Evolutionary conservation across 805 yeast genomes (phyloP), one percentile per base, ranked within the genome.

Genomic region (Pichia gijzeniarum): DNA sequence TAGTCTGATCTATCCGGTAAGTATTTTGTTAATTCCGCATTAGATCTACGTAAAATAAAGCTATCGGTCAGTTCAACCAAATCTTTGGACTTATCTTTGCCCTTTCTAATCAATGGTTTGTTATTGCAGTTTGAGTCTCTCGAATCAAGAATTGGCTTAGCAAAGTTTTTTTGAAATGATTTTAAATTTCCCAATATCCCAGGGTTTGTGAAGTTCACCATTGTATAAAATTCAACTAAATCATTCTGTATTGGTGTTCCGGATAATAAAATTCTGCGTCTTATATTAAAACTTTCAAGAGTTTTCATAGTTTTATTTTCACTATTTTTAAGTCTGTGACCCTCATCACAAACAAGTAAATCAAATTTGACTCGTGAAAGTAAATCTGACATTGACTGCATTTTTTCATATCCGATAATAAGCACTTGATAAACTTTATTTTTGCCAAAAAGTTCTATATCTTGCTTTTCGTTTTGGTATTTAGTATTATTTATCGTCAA

Each of bases 341-440:
- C 99, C 59, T 93, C 99, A 62, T 93, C 99, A 62, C 96, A 93
- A 1, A 93, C 76, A 17, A 93, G 65, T 16, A 93, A 53, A 59
- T 89, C 98, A 50, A 78, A 67, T 3, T 59, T 47, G 3, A 70
- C 70, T 2, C 67, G 60, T 1, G 32, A 18, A 7, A 85, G 56
- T 48, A 83, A 82, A 6, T 70, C 67, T 19, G 72, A 63, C 55
- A 80, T 70, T 14, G 73, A 71, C 14, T 79, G 61, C 32, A 90
- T 68, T 56, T 85, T 85, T 58, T 93, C 99, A 61, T 93, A 93
- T 3, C 96, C 95, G 52, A 89, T 74, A 7, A 93, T 76, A 56
- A 93, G 60, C 0, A 93, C 87, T 55, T 89, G 95, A 57, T 85
- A 85, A 1, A 87, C 88, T 48, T 74, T 75, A 14, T 88, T 77